phyloP scores from a whole-genome alignment of 768 basidiomycete genomes.

The Boletus rubescentipes region DNA sequence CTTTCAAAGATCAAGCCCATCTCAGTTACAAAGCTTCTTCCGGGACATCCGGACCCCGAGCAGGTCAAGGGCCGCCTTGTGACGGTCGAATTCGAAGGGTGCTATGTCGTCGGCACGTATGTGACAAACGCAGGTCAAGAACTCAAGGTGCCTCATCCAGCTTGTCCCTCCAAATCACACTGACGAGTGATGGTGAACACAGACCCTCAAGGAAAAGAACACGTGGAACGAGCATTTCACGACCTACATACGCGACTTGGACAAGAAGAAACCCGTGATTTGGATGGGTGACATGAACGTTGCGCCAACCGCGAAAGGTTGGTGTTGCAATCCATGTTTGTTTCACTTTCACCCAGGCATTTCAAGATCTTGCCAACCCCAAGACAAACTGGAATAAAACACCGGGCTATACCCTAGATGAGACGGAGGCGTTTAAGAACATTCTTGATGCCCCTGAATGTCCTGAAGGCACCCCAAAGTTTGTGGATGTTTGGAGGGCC shows the following conservation, averaged over 20 bases:
- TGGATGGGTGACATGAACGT: slow-evolving; percentile 91
- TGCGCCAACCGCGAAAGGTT: slow-evolving; percentile 74
- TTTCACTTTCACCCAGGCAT: background rate
- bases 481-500: slow-evolving; percentile 80
- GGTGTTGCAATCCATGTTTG: background rate
- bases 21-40: slow-evolving; percentile 62
- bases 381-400: slow-evolving; percentile 86
- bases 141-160: slow-evolving; percentile 54
- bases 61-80: slow-evolving; percentile 74
- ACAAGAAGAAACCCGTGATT: slow-evolving; percentile 79
- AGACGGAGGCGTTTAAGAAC: slow-evolving; percentile 71
- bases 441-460: slow-evolving; percentile 56
- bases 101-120: slow-evolving; percentile 76
- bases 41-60: slow-evolving; percentile 66
- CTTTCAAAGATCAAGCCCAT: slow-evolving; percentile 76
- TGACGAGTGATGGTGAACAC: slow-evolving; percentile 2
- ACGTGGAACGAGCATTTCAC: slow-evolving; percentile 80
- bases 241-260: slow-evolving; percentile 65
- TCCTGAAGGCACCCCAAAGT: slow-evolving; percentile 40
- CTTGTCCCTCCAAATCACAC: background rate
- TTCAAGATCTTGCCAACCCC: slow-evolving; percentile 63
- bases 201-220: slow-evolving; percentile 78
- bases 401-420: slow-evolving; percentile 79
- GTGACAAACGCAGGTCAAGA: slow-evolving; percentile 79
- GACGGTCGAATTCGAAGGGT: slow-evolving; percentile 74